Base-by-base conservation (phyloP, 805 yeast genomes). In the Zygotorulaspora florentina region DNA sequence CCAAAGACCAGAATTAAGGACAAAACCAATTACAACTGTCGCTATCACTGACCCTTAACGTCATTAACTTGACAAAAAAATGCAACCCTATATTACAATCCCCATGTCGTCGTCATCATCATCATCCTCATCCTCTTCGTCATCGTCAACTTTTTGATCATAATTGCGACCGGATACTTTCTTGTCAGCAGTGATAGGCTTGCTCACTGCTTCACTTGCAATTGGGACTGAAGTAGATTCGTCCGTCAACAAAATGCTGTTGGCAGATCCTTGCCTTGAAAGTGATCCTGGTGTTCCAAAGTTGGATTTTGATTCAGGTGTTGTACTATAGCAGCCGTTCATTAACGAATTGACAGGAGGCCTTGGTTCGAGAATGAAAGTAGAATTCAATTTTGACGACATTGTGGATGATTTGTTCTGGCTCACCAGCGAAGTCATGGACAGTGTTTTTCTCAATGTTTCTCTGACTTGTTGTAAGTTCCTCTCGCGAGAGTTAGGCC, bases 301-400 rank as follows among this genome's bases (percentile, higher is more conserved):
- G 38, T 55, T 60, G 5, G 67, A 61, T 28, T 42, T 44, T n/a
- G 59, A 45, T 43, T 61, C 64, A 8, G 68, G 68, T 20, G 64
- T 58, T 11, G 56, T 54, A 40, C 66, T 57, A 34, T 51, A 62
- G 15, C 61, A 49, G 15, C 68, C 68, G 42, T 63, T 61, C 68
- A 64, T 64, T 43, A 63, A 45, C 2, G 65, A 55, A 18, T 47
- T 48, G 4, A 39, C 35, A 25, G 67, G 66, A 8, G 66, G 65
- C 39, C 49, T 48, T 10, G 67, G 67, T 35, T 56, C 66, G 13
- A 64, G 41, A 13, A 46, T 56, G 39, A 64, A 64, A 2, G 67
- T 64, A 0, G 67, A 62, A 34, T 60, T 55, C 33, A 42, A 16
- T 17, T 50, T 40, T n/a, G 50, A 37, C 15, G 45, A 42, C 16